phyloP scores from a whole-genome alignment of 805 yeast genomes.

The Ogataea philodendri region DNA sequence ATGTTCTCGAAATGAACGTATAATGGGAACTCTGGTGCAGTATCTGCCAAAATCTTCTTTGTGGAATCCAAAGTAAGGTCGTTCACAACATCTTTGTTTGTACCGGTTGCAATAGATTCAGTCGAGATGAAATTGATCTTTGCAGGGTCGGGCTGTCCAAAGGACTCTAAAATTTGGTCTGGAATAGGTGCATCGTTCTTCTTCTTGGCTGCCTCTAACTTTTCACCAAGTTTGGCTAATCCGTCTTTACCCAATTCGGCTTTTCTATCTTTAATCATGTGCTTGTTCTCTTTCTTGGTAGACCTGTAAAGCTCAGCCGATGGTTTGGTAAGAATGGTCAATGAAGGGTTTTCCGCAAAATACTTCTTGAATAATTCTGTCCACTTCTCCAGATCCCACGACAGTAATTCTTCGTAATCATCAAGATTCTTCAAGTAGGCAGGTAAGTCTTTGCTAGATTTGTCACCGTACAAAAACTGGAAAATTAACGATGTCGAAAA shows the following conservation, averaged over 20 bases:
- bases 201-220: slow-evolving; percentile 59
- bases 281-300: slow-evolving; percentile 50
- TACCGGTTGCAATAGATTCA: slow-evolving; percentile 58
- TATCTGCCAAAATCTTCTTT: slow-evolving; percentile 24
- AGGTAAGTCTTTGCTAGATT: slow-evolving; percentile 55
- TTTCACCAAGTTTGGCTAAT: slow-evolving; percentile 46
- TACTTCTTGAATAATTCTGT: slow-evolving; percentile 46
- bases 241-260: slow-evolving; percentile 58
- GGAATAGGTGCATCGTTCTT: slow-evolving; percentile 81
- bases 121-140: slow-evolving; percentile 72
- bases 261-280: slow-evolving; percentile 48
- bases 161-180: slow-evolving; percentile 53
- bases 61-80: slow-evolving; percentile 26
- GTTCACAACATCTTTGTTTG: slow-evolving; percentile 36
- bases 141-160: slow-evolving; percentile 72
- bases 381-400: slow-evolving; percentile 76
- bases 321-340: slow-evolving; percentile 70
- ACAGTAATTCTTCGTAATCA: slow-evolving; percentile 56
- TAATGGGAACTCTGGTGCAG: slow-evolving; percentile 56
- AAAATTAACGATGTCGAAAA: slow-evolving; percentile 66
- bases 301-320: slow-evolving; percentile 55
- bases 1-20: slow-evolving; percentile 77
- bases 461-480: slow-evolving; percentile 77
- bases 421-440: slow-evolving; percentile 52
- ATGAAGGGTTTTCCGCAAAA: slow-evolving; percentile 61